Percentiles rank a stretch among this genome's conserved stretches.
phyloP scores from a whole-genome alignment of 345 rosid species.

The Litchi chinensis region DNA sequence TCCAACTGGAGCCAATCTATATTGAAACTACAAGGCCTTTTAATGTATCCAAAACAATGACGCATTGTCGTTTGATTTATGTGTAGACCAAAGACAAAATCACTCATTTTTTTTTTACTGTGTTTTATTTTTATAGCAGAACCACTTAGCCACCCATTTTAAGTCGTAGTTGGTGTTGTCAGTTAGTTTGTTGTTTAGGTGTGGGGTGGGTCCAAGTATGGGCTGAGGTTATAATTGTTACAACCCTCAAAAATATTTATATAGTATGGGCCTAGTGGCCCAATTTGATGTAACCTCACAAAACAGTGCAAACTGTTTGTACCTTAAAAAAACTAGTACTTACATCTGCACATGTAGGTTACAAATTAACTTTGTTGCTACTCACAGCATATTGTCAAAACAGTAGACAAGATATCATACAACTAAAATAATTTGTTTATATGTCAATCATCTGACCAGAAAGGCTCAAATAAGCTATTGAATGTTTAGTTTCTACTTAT shows the following conservation, averaged over 20 bases:
- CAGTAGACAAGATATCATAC: too few relatives aligned
- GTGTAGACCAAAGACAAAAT: background rate
- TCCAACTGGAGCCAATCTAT: background rate
- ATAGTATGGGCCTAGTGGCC: background rate
- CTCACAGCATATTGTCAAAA: too few relatives aligned
- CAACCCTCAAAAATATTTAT: too few relatives aligned
- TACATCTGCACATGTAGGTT: too few relatives aligned
- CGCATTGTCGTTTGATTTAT: background rate
- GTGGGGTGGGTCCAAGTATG: background rate
- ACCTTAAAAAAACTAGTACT: too few relatives aligned
- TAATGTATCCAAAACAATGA: background rate
- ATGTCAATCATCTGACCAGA: too few relatives aligned
- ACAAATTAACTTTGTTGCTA: too few relatives aligned
- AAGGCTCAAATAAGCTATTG: background rate
- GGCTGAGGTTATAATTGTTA: background rate
- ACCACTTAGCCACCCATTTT: too few relatives aligned
- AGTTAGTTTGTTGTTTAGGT: background rate
- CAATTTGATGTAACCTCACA: background rate
- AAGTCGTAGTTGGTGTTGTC: background rate
- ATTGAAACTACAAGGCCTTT: background rate
- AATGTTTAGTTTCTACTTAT: too few relatives aligned
- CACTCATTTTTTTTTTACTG: background rate
- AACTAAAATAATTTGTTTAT: too few relatives aligned
- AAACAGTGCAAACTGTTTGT: too few relatives aligned
- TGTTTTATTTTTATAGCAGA: background rate